Percentiles rank a stretch among this genome's conserved stretches.
phyloP scores from a whole-genome alignment of 202 grass and related monocot genomes.

The Hordeum pubiflorum region DNA sequence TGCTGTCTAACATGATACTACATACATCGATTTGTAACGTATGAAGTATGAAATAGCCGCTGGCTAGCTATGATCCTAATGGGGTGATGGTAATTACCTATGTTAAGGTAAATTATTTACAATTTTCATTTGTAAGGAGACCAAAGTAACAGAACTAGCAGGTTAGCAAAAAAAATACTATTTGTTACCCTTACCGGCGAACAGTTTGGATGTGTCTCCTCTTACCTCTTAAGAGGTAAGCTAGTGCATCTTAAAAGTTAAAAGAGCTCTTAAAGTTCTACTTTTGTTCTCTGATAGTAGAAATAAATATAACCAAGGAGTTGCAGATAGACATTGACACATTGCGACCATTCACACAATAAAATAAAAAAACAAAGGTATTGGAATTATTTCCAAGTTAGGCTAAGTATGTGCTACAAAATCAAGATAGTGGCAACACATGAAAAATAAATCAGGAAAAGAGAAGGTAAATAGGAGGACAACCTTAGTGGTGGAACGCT shows the following conservation, averaged over 20 bases:
- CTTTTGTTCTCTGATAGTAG: neutral
- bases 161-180: neutral
- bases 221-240: neutral
- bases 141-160: neutral
- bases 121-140: neutral
- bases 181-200: neutral
- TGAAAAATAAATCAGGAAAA: constrained; percentile 18
- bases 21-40: too few species aligned
- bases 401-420: neutral
- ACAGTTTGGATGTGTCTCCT: neutral
- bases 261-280: neutral
- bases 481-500: constrained; percentile 91
- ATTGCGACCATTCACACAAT: neutral
- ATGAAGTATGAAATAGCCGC: too few species aligned
- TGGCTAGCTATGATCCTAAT: too few species aligned
- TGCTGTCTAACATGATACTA: too few species aligned
- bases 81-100: too few species aligned
- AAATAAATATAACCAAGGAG: neutral
- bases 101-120: neutral
- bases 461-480: constrained; percentile 9
- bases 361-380: neutral
- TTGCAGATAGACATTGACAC: neutral
- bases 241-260: neutral
- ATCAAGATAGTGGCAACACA: neutral
- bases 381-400: neutral